Percentiles rank a stretch among this genome's conserved stretches.
phyloP scores from a whole-genome alignment of 345 rosid species.

The Viola odorata region DNA sequence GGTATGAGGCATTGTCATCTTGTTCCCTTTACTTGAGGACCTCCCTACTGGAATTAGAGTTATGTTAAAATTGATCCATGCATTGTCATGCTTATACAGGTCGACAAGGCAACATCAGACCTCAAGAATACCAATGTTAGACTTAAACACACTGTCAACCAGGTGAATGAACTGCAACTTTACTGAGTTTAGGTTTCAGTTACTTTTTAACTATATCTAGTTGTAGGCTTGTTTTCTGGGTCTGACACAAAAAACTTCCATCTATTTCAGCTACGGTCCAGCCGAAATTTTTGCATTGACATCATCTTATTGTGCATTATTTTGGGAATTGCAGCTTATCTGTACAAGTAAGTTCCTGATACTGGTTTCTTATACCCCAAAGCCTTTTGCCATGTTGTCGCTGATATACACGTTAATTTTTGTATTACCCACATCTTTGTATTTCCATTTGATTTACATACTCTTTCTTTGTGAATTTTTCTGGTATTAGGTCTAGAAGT shows the following conservation, averaged over 20 bases:
- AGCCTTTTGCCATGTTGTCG: too few relatives aligned
- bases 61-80: slow-evolving; percentile 7
- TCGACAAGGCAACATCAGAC: slow-evolving; percentile 89
- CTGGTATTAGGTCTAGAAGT: too few relatives aligned
- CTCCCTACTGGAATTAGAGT: slow-evolving; percentile 1
- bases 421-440: too few relatives aligned
- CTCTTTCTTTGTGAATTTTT: too few relatives aligned
- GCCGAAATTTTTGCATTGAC: slow-evolving; percentile 97
- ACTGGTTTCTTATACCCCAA: not conserved
- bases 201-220: slow-evolving; percentile 11
- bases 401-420: too few relatives aligned
- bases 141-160: slow-evolving; percentile 88
- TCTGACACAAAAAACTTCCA: slow-evolving; percentile 22
- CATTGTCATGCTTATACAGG: slow-evolving; percentile 34
- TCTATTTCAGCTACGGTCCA: slow-evolving; percentile 82
- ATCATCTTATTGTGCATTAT: slow-evolving; percentile 77
- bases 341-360: slow-evolving; percentile 80
- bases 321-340: slow-evolving; percentile 94
- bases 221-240: slow-evolving; percentile 11
- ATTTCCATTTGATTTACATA: too few relatives aligned
- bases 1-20: slow-evolving; percentile 32
- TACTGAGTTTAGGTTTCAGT: slow-evolving; percentile 7
- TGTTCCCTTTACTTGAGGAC: slow-evolving; percentile 9
- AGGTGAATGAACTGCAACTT: slow-evolving; percentile 44
- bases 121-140: slow-evolving; percentile 96